These are phyloP conservation scores for Voacanga thouarsii DNA, from an alignment of 257 asterid species.

Conservation along the genomic window DNA sequence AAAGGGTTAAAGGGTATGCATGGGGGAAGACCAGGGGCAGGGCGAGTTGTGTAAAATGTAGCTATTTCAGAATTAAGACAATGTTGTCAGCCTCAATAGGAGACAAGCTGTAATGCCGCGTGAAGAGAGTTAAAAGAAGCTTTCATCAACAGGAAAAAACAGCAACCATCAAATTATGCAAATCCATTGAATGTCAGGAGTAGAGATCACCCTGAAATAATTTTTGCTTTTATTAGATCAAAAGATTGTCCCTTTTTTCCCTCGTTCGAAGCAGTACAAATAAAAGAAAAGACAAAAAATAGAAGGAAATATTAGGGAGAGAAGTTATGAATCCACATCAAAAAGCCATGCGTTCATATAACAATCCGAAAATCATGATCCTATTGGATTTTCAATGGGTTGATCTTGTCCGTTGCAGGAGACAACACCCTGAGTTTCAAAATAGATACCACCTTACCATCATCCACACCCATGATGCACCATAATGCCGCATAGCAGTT, in stretches of 20 bases:
- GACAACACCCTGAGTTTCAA: not conserved
- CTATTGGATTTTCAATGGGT: not conserved
- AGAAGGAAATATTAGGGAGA: not conserved
- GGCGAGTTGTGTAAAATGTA: not conserved
- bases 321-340: not conserved
- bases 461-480: not conserved
- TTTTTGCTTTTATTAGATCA: not conserved
- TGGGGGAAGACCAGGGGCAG: not conserved
- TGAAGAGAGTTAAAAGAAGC: not conserved
- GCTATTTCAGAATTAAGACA: not conserved
- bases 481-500: not conserved
- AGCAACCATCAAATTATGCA: not conserved
- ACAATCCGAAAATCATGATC: not conserved
- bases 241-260: not conserved
- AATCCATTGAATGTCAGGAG: not conserved
- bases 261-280: too few relatives aligned
- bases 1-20: not conserved
- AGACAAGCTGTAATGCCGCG: not conserved
- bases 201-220: not conserved
- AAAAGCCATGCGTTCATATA: not conserved
- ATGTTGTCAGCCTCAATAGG: not conserved
- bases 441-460: not conserved
- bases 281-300: not conserved
- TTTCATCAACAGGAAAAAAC: not conserved
- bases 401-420: not conserved